Conservation (phyloP, 1,139 yeast species). For the Geotrichum siamense region DNA sequence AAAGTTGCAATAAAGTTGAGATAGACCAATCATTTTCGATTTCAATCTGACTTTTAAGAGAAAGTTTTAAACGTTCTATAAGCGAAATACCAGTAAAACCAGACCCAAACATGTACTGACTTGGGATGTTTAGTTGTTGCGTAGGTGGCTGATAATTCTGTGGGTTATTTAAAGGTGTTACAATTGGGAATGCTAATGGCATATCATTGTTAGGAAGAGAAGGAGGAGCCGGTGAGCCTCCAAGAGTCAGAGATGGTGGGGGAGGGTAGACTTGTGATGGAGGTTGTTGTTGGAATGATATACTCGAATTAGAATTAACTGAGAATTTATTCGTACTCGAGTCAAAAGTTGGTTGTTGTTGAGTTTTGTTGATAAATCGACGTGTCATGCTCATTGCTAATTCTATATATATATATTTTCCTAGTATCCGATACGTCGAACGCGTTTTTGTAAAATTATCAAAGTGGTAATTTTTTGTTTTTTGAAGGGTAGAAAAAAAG, state of each 20-base stretch:
- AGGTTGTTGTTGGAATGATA: slow-evolving; percentile 7
- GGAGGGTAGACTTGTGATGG: slow-evolving; percentile 7
- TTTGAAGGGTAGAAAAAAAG: too few species aligned
- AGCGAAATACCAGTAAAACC: slow-evolving; percentile 14
- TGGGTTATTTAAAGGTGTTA: slow-evolving; percentile 34
- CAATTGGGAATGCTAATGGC: slow-evolving; percentile 29
- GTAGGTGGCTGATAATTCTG: slow-evolving; percentile 28
- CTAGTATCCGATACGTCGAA: too few species aligned
- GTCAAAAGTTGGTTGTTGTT: slow-evolving; percentile 11
- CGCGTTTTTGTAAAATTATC: too few species aligned
- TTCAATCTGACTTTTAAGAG: slow-evolving; percentile 52
- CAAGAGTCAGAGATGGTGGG: slow-evolving; percentile 8
- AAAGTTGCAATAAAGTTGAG: slow-evolving; percentile 49
- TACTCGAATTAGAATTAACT: slow-evolving; percentile 4
- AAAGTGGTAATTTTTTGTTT: too few species aligned
- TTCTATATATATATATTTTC: too few species aligned
- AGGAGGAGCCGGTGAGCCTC: slow-evolving; percentile 2
- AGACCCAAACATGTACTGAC: slow-evolving; percentile 21
- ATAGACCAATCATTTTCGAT: slow-evolving; percentile 64
- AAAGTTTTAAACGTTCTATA: slow-evolving; percentile 53
- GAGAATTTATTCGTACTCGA: slow-evolving; percentile 10
- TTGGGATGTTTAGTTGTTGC: background rate
- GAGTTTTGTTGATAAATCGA: background rate
- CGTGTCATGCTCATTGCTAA: background rate
- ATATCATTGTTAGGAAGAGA: slow-evolving; percentile 16